Percentiles rank a stretch among this genome's conserved stretches.
These are phyloP conservation scores for Termitomyces heimii DNA, from an alignment of 768 basidiomycete species.

Conservation along the genomic window DNA sequence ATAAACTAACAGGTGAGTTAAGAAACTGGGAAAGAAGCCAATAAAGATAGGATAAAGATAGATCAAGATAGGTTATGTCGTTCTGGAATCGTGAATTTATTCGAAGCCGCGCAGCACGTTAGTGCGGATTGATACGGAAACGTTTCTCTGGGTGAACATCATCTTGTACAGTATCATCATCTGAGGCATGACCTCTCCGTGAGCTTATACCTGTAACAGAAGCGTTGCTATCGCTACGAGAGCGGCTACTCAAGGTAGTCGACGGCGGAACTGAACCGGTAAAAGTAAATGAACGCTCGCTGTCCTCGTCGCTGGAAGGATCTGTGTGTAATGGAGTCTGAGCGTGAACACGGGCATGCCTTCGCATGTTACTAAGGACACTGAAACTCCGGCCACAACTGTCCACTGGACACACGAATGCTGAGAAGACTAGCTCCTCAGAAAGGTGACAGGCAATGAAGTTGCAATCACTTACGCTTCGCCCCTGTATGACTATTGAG, in stretches of 20 bases:
- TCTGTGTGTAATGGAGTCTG: conserved; percentile 26
- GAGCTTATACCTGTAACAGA: conserved; percentile 37
- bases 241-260: neutral
- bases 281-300: conserved; percentile 24
- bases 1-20: neutral
- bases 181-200: conserved; percentile 31
- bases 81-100: neutral
- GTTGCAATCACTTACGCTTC: conserved; percentile 53
- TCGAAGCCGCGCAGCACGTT: neutral
- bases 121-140: conserved; percentile 17
- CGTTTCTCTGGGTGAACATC: conserved; percentile 26
- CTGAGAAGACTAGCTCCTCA: conserved; percentile 29
- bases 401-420: conserved; percentile 69
- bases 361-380: conserved; percentile 85
- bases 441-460: conserved; percentile 4
- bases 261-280: conserved; percentile 11
- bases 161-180: conserved; percentile 23
- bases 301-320: conserved; percentile 39
- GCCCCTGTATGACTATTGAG: conserved; percentile 82
- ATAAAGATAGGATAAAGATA: conserved; percentile 13
- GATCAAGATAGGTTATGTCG: conserved; percentile 1
- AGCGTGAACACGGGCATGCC: conserved; percentile 72
- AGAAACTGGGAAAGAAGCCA: neutral
- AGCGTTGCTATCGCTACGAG: conserved; percentile 26
- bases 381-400: conserved; percentile 79